Evolutionary conservation across 2,329 filamentous ascomycete genomes (phyloP).

Genomic region (Fusarium nygamai): DNA sequence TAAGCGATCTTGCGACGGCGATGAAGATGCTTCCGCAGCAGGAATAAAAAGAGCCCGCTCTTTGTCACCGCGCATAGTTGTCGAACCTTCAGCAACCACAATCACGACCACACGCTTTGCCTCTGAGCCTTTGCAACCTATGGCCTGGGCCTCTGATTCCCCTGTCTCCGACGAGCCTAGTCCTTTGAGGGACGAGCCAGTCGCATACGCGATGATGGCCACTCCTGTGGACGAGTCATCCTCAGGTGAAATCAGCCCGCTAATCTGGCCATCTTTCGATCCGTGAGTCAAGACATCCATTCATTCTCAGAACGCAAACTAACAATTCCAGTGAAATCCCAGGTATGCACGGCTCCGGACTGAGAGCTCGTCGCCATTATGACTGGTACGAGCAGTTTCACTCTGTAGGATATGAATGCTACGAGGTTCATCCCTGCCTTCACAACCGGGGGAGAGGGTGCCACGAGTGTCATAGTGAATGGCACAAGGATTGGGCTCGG

Average conservation of each 20-base stretch:
- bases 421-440: slow-evolving; percentile 30
- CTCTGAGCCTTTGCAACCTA: not conserved
- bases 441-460: slow-evolving; percentile 17
- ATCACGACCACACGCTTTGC: not conserved
- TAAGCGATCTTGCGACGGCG: slow-evolving; percentile 1
- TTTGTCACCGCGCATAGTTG: not conserved
- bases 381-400: slow-evolving; percentile 41
- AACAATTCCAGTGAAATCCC: slow-evolving; percentile 32
- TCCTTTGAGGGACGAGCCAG: not conserved
- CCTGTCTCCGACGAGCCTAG: not conserved
- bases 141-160: not conserved
- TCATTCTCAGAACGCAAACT: not conserved
- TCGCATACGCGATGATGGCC: not conserved
- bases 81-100: not conserved
- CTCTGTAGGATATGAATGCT: slow-evolving; percentile 23
- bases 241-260: slow-evolving; percentile 1
- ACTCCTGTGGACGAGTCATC: not conserved
- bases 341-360: slow-evolving; percentile 20
- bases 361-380: slow-evolving; percentile 17
- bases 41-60: slow-evolving; percentile 1
- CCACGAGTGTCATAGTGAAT: slow-evolving; percentile 34
- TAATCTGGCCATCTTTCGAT: not conserved
- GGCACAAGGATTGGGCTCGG: slow-evolving; percentile 29
- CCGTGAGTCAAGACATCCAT: not conserved
- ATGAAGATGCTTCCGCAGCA: not conserved